A percentile compares a stretch with the other conserved stretches of the same genome.
phyloP scores from a whole-genome alignment of 2,329 filamentous ascomycete species.

The Aspergillus fumigatus region DNA sequence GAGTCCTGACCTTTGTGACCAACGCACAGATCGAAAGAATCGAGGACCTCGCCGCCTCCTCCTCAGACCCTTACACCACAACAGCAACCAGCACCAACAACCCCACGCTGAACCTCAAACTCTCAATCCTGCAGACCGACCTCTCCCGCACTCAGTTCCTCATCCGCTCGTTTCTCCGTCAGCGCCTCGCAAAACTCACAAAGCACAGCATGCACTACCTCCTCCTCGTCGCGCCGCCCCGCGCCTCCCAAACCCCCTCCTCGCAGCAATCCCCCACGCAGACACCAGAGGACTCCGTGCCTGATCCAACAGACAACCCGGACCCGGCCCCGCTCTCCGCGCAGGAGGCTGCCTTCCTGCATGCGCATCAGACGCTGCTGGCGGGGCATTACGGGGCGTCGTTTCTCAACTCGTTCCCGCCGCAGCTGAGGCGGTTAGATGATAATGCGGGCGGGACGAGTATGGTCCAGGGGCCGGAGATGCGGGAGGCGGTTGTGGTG shows the following conservation, averaged over 20 bases:
- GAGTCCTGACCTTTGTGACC: background rate
- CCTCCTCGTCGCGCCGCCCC: slow-evolving; percentile 20
- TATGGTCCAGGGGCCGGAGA: slow-evolving; percentile 88
- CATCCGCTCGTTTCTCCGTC: slow-evolving; percentile 74
- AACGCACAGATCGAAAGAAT: slow-evolving; percentile 57
- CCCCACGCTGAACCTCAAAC: slow-evolving; percentile 82
- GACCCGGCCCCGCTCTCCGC: slow-evolving; percentile 62
- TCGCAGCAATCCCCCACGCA: slow-evolving; percentile 12
- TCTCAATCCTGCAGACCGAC: slow-evolving; percentile 95
- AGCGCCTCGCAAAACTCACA: slow-evolving; percentile 72
- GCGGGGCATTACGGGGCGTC: slow-evolving; percentile 79
- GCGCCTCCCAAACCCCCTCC: slow-evolving; percentile 13
- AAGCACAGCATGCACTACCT: slow-evolving; percentile 49
- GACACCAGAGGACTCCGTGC: slow-evolving; percentile 26
- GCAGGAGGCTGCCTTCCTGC: slow-evolving; percentile 76
- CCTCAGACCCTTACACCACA: slow-evolving; percentile 33
- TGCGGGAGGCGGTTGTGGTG: slow-evolving; percentile 79
- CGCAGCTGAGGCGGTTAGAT: slow-evolving; percentile 75
- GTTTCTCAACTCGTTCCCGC: slow-evolving; percentile 79
- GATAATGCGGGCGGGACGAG: slow-evolving; percentile 83
- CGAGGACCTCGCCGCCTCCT: slow-evolving; percentile 53
- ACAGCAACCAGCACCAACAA: slow-evolving; percentile 74
- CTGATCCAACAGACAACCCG: slow-evolving; percentile 31
- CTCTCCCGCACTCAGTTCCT: slow-evolving; percentile 92
- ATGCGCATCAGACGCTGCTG: slow-evolving; percentile 76